Percentiles rank a stretch among this genome's conserved stretches.
phyloP scores from a whole-genome alignment of 192 early-diverging fungal species.

The Chytriomyces confervae region DNA sequence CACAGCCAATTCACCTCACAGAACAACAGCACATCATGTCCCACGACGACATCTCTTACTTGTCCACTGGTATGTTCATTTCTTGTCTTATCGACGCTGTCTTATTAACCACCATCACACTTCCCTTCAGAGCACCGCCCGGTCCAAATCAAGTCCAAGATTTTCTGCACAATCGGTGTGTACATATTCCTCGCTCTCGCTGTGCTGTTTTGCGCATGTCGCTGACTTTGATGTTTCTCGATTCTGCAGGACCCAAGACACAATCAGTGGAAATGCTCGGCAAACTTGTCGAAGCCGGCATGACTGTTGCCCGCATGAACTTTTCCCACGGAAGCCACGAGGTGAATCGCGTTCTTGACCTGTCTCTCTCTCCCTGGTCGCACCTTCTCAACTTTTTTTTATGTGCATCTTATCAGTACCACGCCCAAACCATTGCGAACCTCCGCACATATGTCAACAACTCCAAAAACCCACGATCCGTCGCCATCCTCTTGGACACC shows the following conservation, averaged over 20 bases:
- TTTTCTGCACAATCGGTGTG: slow-evolving; percentile 61
- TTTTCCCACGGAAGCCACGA: slow-evolving; percentile 64
- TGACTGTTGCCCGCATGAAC: slow-evolving; percentile 64
- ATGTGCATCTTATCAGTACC: slow-evolving; percentile 45
- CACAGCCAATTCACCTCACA: background rate
- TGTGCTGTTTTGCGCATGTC: background rate
- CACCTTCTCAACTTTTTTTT: background rate
- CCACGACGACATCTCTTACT: background rate
- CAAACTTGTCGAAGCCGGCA: slow-evolving; percentile 58
- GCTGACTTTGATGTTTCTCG: background rate
- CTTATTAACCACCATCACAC: background rate
- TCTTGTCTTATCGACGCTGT: background rate
- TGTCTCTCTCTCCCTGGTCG: background rate
- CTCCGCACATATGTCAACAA: slow-evolving; percentile 45
- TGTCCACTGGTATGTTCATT: background rate
- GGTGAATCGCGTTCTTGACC: slow-evolving; percentile 30
- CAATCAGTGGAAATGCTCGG: slow-evolving; percentile 53
- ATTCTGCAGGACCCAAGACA: slow-evolving; percentile 56
- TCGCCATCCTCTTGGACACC: slow-evolving; percentile 63
- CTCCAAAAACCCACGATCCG: slow-evolving; percentile 45
- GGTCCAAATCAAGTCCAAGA: slow-evolving; percentile 62
- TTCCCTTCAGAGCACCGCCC: slow-evolving; percentile 38
- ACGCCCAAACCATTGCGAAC: slow-evolving; percentile 55
- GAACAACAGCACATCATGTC: background rate
- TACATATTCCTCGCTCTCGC: background rate